A percentile compares a stretch with the other conserved stretches of the same genome.
Conservation (phyloP, 1,139 yeast species). For the Candida sp. region DNA sequence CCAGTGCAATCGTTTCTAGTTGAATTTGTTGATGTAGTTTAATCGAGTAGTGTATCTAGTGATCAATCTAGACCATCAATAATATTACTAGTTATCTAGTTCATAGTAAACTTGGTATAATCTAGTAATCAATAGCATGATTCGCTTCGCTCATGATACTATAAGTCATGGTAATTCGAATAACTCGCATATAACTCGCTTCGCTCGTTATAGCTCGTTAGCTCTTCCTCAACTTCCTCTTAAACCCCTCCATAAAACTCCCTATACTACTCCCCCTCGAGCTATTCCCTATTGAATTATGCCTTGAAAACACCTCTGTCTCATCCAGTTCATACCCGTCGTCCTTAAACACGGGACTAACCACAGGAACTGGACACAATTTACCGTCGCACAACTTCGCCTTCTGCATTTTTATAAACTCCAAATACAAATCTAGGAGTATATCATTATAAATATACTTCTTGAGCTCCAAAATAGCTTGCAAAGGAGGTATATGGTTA, state of each 20-base stretch:
- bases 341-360: conserved; percentile 1
- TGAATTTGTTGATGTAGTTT: too few species aligned
- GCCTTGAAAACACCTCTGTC: conserved; percentile 1
- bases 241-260: conserved; percentile 1
- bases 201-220: too few species aligned
- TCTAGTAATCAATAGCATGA: too few species aligned
- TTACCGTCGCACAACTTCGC: background rate
- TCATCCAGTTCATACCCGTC: conserved; percentile 1
- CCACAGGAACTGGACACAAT: background rate
- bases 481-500: conserved; percentile 5
- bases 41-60: too few species aligned
- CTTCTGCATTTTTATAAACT: conserved; percentile 7
- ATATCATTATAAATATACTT: conserved; percentile 10
- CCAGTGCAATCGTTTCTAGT: too few species aligned
- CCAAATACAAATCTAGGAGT: conserved; percentile 9
- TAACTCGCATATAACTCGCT: too few species aligned
- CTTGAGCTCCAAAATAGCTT: conserved; percentile 6
- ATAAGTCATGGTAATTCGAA: too few species aligned
- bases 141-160: too few species aligned
- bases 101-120: too few species aligned
- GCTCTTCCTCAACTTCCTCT: background rate
- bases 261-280: conserved; percentile 3
- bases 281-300: conserved; percentile 1
- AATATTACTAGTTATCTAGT: too few species aligned
- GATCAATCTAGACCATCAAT: too few species aligned